Evolutionary conservation across 345 rosid genomes (phyloP).

Genomic region (Moricandia moricandioides): DNA sequence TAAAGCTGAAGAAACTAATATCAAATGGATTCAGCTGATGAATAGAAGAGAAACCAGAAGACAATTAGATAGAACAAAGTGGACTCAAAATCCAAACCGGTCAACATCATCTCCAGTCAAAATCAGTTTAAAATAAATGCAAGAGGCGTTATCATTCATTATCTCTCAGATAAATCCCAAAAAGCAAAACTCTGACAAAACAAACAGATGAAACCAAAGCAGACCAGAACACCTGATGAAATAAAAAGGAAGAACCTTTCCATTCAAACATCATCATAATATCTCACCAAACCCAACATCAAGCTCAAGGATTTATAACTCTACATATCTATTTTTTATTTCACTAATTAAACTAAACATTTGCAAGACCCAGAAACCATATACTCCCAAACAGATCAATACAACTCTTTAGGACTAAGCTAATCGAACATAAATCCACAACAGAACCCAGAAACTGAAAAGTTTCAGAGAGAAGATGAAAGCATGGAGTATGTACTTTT

Average conservation of each 20-base stretch:
- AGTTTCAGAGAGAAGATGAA: neutral
- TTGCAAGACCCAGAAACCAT: neutral
- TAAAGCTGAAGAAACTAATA: neutral
- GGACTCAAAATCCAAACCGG: conserved; percentile 19
- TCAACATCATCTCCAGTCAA: conserved; percentile 33
- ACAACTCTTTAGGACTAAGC: neutral
- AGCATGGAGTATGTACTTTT: neutral
- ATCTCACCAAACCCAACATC: conserved; percentile 16
- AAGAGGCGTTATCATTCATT: conserved; percentile 1
- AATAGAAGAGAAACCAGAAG: neutral
- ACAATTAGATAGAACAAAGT: conserved; percentile 5
- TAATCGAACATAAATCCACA: neutral
- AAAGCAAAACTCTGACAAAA: conserved; percentile 11
- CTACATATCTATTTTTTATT: neutral
- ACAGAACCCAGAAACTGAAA: conserved; percentile 1
- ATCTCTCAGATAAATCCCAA: neutral
- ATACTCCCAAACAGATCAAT: conserved; percentile 42
- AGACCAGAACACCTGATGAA: neutral
- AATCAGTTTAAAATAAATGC: conserved; percentile 18
- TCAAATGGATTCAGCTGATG: neutral
- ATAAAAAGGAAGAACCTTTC: conserved; percentile 16
- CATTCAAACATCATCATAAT: conserved; percentile 21
- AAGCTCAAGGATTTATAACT: conserved; percentile 17
- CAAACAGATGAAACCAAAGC: conserved; percentile 17
- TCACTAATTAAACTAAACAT: conserved; percentile 17